Evolutionary conservation across 83 land plant species (phyloP), one percentile per base, ranked within the genome.

Genomic region (Larix sibirica): DNA sequence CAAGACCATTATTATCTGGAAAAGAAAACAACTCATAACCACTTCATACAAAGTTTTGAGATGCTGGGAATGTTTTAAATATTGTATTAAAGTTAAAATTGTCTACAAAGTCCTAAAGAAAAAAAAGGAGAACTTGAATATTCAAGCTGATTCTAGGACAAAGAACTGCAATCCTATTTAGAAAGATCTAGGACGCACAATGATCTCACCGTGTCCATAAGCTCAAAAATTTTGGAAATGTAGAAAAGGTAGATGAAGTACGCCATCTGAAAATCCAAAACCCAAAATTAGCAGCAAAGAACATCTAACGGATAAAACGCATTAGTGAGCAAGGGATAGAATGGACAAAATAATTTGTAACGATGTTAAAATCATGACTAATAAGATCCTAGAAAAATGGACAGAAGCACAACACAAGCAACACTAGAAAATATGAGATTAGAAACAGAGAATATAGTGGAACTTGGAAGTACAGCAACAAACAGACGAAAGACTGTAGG

Each of bases 151-250:
- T 71, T 71, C 10, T 40, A 36, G 12, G n/a, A 40, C 23, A 20
- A 40, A 71, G 50, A 13, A 38, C 54, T 20, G 42, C 50, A 40
- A 71, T 71, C 50, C 33, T 71, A 38, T 40, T 40, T 71, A 38
- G 54, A 71, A 71, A 71, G 76, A 71, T 71, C 9, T 20, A 9
- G 50, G 76, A 71, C 76, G 76, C 76, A 71, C 76, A 71, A 28
- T 62, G 12, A 40, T 62, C 87, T 84, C 82, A 87, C 89, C 79
- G 89, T 87, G 76, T 87, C 89, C 87, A 87, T 81, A 24, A 87
- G 85, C 80, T 87, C 87, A 23, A 84, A 65, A 82, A 84, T 81
- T 65, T 87, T 87, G 71, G 89, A 87, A 79, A 87, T 87, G 77
- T 84, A 87, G 83, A 87, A 87, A 62, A 87, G 20, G 77, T 87